These are phyloP conservation scores for Neurospora sp. DNA, from an alignment of 495 filamentous ascomycete genomes.

Conservation along the genomic window DNA sequence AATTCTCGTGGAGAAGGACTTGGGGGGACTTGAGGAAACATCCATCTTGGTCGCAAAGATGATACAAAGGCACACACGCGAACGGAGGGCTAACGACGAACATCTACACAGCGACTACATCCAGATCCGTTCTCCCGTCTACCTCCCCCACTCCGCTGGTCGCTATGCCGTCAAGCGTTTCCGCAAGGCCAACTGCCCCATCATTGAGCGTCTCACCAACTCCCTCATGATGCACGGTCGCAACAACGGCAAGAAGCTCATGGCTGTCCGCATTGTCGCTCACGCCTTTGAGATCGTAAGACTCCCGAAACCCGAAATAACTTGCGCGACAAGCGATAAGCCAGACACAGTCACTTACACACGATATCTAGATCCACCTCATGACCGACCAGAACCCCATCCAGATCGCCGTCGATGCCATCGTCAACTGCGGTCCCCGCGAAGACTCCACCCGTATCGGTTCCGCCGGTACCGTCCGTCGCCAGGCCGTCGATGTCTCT, in stretches of 20 bases:
- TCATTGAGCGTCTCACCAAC: conserved; percentile 99
- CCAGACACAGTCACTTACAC: neutral
- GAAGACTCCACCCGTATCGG: conserved; percentile 99
- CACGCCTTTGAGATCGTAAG: conserved; percentile 98
- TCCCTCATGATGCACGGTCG: conserved; percentile 99
- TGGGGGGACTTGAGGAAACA: neutral
- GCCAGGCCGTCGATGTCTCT: conserved; percentile 99
- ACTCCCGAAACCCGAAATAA: neutral
- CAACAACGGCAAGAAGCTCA: conserved; percentile 99
- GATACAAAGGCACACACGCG: neutral
- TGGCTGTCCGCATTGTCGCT: conserved; percentile 98
- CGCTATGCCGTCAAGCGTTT: conserved; percentile 99
- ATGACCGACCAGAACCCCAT: conserved; percentile 99
- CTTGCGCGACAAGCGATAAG: neutral
- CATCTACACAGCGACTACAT: conserved; percentile 80
- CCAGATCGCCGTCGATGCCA: conserved; percentile 98
- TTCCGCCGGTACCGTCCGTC: conserved; percentile 96
- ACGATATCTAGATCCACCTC: conserved; percentile 74
- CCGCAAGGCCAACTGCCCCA: conserved; percentile 99
- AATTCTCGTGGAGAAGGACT: neutral
- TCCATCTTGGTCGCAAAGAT: neutral
- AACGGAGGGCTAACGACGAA: conserved; percentile 35
- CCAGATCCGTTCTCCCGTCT: conserved; percentile 96
- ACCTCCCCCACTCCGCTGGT: conserved; percentile 95
- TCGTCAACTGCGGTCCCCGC: conserved; percentile 99